Conservation (phyloP, 1,284 basidiomycete species). For the Pseudozyma sp. region DNA sequence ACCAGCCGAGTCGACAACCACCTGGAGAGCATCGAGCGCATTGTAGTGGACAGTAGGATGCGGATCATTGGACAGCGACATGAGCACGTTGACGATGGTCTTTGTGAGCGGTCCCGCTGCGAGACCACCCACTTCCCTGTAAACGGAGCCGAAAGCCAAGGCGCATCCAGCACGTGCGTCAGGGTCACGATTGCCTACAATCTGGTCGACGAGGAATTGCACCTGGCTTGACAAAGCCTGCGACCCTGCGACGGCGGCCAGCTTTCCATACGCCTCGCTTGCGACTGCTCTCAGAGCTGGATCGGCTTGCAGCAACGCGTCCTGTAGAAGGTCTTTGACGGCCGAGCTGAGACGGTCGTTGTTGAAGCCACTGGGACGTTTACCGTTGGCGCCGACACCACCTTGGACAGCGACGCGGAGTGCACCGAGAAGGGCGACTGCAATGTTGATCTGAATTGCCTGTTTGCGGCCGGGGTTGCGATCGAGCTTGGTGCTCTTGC, state of each 20-base stretch:
- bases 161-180: constrained; percentile 93
- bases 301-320: constrained; percentile 85
- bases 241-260: constrained; percentile 85
- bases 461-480: constrained; percentile 88
- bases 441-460: constrained; percentile 85
- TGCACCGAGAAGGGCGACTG: constrained; percentile 82
- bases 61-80: constrained; percentile 94
- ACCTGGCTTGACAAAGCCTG: constrained; percentile 87
- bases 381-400: constrained; percentile 40
- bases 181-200: constrained; percentile 95
- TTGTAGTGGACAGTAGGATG: constrained; percentile 97
- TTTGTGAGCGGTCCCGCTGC: constrained; percentile 93
- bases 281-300: constrained; percentile 80
- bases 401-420: constrained; percentile 71
- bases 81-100: constrained; percentile 93
- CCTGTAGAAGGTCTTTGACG: constrained; percentile 83
- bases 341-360: constrained; percentile 78
- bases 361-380: constrained; percentile 61
- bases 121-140: constrained; percentile 89
- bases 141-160: constrained; percentile 91
- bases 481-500: constrained; percentile 83
- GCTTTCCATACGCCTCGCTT: constrained; percentile 90
- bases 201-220: constrained; percentile 91
- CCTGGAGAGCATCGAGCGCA: constrained; percentile 85
- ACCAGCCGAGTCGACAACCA: constrained; percentile 91